Conservation (phyloP, 2,329 filamentous ascomycete species). For the Pseudocercospora crystallina region DNA sequence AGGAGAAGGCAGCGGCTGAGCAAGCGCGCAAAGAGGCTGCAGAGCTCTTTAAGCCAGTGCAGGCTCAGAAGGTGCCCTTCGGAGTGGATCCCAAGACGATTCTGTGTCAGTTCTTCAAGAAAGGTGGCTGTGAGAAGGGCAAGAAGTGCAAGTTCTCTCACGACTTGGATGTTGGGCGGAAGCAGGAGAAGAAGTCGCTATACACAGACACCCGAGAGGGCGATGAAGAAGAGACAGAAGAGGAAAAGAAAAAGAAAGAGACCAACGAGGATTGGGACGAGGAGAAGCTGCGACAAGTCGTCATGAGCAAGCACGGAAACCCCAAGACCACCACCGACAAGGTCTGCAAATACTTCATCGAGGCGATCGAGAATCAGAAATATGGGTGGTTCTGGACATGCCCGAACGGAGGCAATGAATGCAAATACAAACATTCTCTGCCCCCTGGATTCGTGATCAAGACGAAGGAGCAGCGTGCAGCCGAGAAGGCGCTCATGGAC, state of each 20-base stretch:
- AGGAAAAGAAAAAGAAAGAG: constrained; percentile 76
- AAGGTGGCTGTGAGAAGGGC: constrained; percentile 93
- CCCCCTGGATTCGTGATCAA: constrained; percentile 95
- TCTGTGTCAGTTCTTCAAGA: constrained; percentile 94
- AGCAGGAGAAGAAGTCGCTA: constrained; percentile 86
- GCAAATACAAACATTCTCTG: constrained; percentile 96
- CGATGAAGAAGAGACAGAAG: constrained; percentile 67
- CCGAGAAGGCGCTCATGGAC: constrained; percentile 92
- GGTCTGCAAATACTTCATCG: constrained; percentile 98
- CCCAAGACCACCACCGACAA: constrained; percentile 94
- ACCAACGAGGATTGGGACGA: constrained; percentile 98
- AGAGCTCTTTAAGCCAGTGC: constrained; percentile 84
- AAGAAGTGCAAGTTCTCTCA: constrained; percentile 98
- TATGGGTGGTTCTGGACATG: constrained; percentile 99
- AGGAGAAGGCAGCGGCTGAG: constrained; percentile 89
- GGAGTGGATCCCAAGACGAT: constrained; percentile 98
- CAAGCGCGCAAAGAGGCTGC: constrained; percentile 76
- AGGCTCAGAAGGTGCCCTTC: constrained; percentile 96
- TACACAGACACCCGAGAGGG: constrained; percentile 80
- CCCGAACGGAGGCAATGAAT: constrained; percentile 94
- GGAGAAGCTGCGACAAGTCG: constrained; percentile 86
- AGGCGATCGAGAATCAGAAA: constrained; percentile 95
- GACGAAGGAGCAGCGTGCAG: constrained; percentile 93
- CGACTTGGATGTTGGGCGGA: constrained; percentile 83
- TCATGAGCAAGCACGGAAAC: constrained; percentile 95